Base-by-base conservation (phyloP, 352 stramenopile species). In the Globisporangium perplexum region DNA sequence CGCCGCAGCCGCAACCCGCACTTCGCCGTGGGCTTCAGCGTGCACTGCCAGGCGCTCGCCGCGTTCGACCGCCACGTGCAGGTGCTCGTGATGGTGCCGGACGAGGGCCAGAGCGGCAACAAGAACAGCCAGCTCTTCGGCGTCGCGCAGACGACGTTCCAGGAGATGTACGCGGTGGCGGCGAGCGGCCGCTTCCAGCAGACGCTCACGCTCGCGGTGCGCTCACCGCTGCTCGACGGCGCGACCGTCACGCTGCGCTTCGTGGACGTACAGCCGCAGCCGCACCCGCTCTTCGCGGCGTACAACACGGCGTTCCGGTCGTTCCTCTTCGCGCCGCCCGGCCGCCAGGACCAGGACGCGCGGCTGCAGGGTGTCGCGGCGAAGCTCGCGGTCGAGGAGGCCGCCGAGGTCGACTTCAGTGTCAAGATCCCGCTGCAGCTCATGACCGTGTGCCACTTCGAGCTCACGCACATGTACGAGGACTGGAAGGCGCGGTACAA, bases 371-470 rank as follows among this genome's bases (percentile, higher is more conserved):
- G 55, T 10, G 68, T 72, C 4, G 71, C 73, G 1, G 73, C 77
- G 1, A 91, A 88, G 46, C 50, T 91, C 18, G 82, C 72, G n/a
- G 65, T 89, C 18, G 84, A 94, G 65, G 81, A 94, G 55, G 77
- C 75, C 3, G 67, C 72, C 0, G 84, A 94, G 48, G 79, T 94
- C 1, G 82, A 87, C 20, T 87, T 79, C 23, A 94, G 79, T 45
- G 79, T 90, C 7, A 87, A 83, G 45, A 82, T 94, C 42, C 84
- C 84, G 33, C 60, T 92, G 31, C 79, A 91, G 53, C 64, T 94
- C 51, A 71, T 94, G 26, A 74, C 65, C 1, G 69, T 91, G 22
- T 93, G 82, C 44, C 75, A 88, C 20, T 59, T 63, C 12, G 84
- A 94, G 58, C 64, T 94, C 23, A 55, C 71, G 47, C 72, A 88